Evolutionary conservation across 257 asterid genomes (phyloP).

Genomic region (Leonotis leonurus): DNA sequence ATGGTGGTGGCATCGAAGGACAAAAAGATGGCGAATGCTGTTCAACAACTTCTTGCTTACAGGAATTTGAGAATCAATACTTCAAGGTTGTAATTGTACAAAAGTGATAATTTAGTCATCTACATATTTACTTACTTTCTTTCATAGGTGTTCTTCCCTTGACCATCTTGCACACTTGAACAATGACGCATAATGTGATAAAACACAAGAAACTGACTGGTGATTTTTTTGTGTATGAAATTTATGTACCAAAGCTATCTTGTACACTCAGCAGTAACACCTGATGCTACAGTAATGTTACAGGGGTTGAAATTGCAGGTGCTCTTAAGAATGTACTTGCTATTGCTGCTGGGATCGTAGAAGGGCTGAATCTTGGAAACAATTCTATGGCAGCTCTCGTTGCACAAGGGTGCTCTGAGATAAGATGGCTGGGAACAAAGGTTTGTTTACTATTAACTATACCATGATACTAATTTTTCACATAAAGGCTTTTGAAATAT

Average conservation of each 20-base stretch:
- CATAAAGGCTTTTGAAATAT: not conserved
- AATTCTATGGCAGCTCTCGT: conserved; percentile 97
- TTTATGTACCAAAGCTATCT: not conserved
- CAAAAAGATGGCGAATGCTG: conserved; percentile 74
- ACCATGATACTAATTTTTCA: not conserved
- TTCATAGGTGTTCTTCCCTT: too few relatives aligned
- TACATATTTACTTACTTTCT: too few relatives aligned
- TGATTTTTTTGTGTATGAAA: not conserved
- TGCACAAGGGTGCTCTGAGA: conserved; percentile 93
- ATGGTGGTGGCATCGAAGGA: conserved; percentile 93
- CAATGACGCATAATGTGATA: too few relatives aligned
- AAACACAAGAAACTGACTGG: too few relatives aligned
- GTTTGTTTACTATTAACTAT: conserved; percentile 24
- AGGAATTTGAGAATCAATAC: conserved; percentile 70
- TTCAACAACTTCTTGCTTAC: conserved; percentile 87
- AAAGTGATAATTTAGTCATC: not conserved
- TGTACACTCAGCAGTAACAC: conserved; percentile 41
- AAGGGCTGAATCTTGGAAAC: conserved; percentile 85
- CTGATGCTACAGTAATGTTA: conserved; percentile 88
- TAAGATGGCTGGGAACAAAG: conserved; percentile 95
- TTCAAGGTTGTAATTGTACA: conserved; percentile 51
- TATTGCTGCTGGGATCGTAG: conserved; percentile 94
- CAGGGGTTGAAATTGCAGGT: conserved; percentile 97
- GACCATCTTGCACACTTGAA: too few relatives aligned
- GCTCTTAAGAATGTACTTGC: conserved; percentile 92